Percentiles rank a stretch among this genome's conserved stretches.
Evolutionary conservation across 257 asterid genomes (phyloP).

Genomic region (Salvia miltiorrhiza): DNA sequence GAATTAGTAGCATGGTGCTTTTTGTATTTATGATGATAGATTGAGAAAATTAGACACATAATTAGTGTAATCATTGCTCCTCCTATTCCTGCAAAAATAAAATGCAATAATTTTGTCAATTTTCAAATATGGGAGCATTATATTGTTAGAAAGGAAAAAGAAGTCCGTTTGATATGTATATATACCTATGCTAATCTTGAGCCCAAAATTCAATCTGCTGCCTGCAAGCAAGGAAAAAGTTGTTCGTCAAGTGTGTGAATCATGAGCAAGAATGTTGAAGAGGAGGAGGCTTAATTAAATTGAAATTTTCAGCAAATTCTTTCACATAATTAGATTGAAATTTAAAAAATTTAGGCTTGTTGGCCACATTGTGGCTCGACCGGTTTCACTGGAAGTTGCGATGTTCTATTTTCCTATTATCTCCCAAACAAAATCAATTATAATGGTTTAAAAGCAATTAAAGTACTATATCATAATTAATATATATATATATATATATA

Average conservation of each 20-base stretch:
- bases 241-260: too few species aligned
- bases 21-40: constrained; percentile 28
- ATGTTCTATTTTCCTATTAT: too few species aligned
- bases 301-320: too few species aligned
- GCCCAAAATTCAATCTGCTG: constrained; percentile 5
- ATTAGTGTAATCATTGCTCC: constrained; percentile 35
- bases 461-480: too few species aligned
- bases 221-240: constrained; percentile 24
- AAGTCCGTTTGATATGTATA: not conserved
- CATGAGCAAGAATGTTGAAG: too few species aligned
- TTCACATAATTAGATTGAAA: too few species aligned
- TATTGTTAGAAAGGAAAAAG: not conserved
- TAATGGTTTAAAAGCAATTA: not conserved
- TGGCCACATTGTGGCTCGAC: too few species aligned
- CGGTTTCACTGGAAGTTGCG: too few species aligned
- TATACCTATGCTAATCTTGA: constrained; percentile 52
- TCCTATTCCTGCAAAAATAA: constrained; percentile 32
- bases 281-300: too few species aligned
- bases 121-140: not conserved
- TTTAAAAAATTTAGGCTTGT: not conserved
- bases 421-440: too few species aligned
- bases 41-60: constrained; percentile 25
- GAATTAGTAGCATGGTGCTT: constrained; percentile 3
- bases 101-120: not conserved
- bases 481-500: too few species aligned